These are phyloP conservation scores for Pyrus pyrifolia DNA, from an alignment of 306 rosid species.

Conservation along the genomic window DNA sequence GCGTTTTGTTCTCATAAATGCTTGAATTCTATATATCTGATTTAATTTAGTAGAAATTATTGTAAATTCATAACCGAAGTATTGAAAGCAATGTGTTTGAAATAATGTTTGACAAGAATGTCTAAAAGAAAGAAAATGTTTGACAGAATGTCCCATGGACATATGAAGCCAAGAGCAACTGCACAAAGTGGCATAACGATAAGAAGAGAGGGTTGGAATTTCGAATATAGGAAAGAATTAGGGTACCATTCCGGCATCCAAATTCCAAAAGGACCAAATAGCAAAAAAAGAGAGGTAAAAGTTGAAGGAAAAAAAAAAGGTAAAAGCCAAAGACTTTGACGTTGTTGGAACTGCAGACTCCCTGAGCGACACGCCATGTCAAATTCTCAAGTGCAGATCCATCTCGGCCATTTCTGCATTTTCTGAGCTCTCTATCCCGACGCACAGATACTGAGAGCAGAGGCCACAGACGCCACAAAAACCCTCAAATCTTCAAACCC, in stretches of 20 bases:
- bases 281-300: background rate
- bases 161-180: background rate
- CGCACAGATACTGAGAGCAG: background rate
- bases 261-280: background rate
- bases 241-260: background rate
- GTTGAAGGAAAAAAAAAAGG: too few relatives aligned
- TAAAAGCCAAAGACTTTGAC: background rate
- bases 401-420: background rate
- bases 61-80: too few relatives aligned
- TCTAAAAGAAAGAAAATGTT: too few relatives aligned
- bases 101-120: too few relatives aligned
- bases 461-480: background rate
- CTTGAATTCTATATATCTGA: too few relatives aligned
- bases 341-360: background rate
- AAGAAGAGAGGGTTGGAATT: background rate
- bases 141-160: background rate
- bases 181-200: background rate
- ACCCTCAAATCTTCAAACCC: background rate
- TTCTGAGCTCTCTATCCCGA: background rate
- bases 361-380: background rate
- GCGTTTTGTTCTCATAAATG: too few relatives aligned
- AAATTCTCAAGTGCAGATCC: conserved; percentile 1
- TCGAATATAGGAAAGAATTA: background rate
- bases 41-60: too few relatives aligned
- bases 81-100: too few relatives aligned